Conservation (phyloP, 2,329 filamentous ascomycete genomes). For the Teratosphaeria viscida region DNA sequence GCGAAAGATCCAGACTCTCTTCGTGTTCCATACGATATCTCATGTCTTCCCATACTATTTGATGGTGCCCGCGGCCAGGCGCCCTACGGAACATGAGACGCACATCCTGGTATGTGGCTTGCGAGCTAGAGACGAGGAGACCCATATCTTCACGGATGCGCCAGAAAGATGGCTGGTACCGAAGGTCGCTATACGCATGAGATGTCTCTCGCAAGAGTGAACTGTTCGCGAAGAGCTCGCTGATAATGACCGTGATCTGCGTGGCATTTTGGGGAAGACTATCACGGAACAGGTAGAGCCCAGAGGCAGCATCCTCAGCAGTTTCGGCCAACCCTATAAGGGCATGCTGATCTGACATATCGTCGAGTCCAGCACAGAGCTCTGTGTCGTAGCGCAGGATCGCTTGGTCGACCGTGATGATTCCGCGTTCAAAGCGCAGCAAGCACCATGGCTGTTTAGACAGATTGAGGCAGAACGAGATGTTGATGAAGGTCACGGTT, state of each 20-base stretch:
- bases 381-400: background rate
- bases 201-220: constrained; percentile 40
- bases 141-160: constrained; percentile 39
- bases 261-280: constrained; percentile 41
- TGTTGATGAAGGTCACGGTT: background rate
- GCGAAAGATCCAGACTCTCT: constrained; percentile 35
- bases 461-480: background rate
- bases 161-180: constrained; percentile 28
- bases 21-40: constrained; percentile 36
- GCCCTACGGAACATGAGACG: constrained; percentile 35
- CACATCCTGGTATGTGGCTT: constrained; percentile 42
- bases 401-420: background rate
- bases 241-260: constrained; percentile 44
- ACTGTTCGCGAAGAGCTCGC: constrained; percentile 46
- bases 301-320: constrained; percentile 43
- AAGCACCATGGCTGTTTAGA: background rate
- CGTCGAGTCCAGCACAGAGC: background rate
- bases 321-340: constrained; percentile 35
- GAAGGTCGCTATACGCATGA: constrained; percentile 30
- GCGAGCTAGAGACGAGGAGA: constrained; percentile 39
- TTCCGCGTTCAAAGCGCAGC: background rate
- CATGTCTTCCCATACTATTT: constrained; percentile 42
- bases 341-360: constrained; percentile 1
- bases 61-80: constrained; percentile 29
- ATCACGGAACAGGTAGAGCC: constrained; percentile 40